Conservation (phyloP, 2,329 filamentous ascomycete species). For the Zymoseptoria crescenta region DNA sequence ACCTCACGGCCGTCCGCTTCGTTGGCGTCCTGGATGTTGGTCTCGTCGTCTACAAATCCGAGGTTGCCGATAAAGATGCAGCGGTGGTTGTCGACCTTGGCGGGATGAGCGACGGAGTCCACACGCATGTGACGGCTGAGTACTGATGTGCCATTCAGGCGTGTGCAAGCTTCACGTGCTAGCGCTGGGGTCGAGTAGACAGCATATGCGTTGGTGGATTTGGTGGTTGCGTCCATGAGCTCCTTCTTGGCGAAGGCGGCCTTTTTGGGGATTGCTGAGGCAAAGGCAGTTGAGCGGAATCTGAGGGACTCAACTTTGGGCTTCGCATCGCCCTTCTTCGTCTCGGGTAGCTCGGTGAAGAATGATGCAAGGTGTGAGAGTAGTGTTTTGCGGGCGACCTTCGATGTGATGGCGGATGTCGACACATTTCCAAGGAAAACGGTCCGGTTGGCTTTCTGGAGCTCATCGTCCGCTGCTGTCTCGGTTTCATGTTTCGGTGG, state of each 20-base stretch:
- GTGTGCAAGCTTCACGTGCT: conserved; percentile 65
- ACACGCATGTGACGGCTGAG: conserved; percentile 84
- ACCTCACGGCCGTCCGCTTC: conserved; percentile 53
- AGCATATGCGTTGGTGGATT: conserved; percentile 87
- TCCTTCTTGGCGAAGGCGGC: conserved; percentile 90
- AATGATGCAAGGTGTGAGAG: conserved; percentile 71
- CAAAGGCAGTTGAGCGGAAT: conserved; percentile 88
- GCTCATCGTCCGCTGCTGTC: conserved; percentile 44
- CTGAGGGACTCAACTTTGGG: conserved; percentile 84
- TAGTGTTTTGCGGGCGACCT: conserved; percentile 69
- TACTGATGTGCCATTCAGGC: conserved; percentile 75
- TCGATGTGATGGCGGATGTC: conserved; percentile 71
- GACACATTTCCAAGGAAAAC: conserved; percentile 92
- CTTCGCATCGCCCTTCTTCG: conserved; percentile 38
- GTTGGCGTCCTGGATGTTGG: conserved; percentile 52
- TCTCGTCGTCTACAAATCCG: conserved; percentile 91
- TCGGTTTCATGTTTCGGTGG: conserved; percentile 48
- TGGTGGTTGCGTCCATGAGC: conserved; percentile 83
- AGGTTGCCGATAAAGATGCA: conserved; percentile 97
- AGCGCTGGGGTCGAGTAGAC: conserved; percentile 73
- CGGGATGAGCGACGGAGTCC: conserved; percentile 83
- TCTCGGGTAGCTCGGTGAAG: conserved; percentile 46
- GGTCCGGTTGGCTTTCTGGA: conserved; percentile 82
- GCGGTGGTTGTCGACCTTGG: conserved; percentile 71
- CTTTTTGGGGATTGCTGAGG: conserved; percentile 75